Base-by-base conservation (phyloP, 257 asterid genomes). In the Fraxinus americana region DNA sequence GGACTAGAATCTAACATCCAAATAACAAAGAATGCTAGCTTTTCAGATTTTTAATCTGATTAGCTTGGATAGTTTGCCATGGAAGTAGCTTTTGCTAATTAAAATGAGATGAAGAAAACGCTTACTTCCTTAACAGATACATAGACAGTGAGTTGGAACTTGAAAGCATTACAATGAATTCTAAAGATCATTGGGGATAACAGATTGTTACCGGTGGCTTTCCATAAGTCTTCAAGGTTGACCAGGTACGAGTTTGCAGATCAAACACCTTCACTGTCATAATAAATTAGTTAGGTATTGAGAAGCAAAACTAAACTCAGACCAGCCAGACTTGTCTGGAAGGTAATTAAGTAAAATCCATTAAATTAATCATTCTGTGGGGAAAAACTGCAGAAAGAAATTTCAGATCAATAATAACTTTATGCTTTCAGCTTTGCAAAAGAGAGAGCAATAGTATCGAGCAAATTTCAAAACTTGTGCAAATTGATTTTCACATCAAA, bases 211-310 rank as follows among this genome's bases (percentile, higher is more conserved):
- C 99, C 86, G 97, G 99, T 69, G 99, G 96, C 85, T 89, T 93
- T 85, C 98, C 98, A 75, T 93, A 93, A 72, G 99, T 96, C 92
- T 92, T 93, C 94, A 96, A 87, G 80, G 86, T 85, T 63, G 98
- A 90, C 98, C 98, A 96, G 69, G 90, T 72, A 87, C 81, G 82
- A 77, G 94, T 88, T 90, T 93, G 92, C 89, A 89, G 89, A 88
- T 96, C 97, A 83, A 93, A 92, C 81, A 89, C 92, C 91, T 90
- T 93, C 79, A 93, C 99, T 96, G 98, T 80, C 72, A 86, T 74
- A 73, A 80, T n/a, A 76, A 70, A 75, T 71, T 17, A 75, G 73
- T 59, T 54, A 75, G 43, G 71, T 52, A 73, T 75, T 81, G 72
- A 86, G 88, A 41, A 63, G 69, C 6, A 63, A 63, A 63, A 63